Conservation (phyloP, 495 filamentous ascomycete species). For the Xylaria venustula region DNA sequence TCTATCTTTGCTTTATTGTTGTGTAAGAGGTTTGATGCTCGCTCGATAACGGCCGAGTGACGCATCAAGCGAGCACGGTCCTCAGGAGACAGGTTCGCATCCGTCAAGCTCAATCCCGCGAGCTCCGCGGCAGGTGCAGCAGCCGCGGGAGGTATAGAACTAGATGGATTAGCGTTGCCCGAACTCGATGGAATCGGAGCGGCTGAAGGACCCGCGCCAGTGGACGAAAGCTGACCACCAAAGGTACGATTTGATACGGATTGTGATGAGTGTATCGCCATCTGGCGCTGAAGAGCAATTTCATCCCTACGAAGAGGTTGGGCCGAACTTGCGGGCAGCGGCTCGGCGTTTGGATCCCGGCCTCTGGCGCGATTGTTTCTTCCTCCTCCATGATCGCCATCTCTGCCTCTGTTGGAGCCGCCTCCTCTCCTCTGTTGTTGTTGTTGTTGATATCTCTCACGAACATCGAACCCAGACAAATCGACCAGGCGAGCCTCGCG, state of each 20-base stretch:
- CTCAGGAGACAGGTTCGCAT: slow-evolving; percentile 58
- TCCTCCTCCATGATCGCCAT: slow-evolving; percentile 24
- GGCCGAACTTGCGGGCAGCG: slow-evolving; percentile 72
- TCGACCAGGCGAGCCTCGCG: slow-evolving; percentile 86
- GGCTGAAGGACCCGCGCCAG: slow-evolving; percentile 13
- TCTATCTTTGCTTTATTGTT: slow-evolving; percentile 69
- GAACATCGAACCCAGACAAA: slow-evolving; percentile 79
- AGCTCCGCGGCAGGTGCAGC: slow-evolving; percentile 23
- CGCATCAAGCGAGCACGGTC: slow-evolving; percentile 78
- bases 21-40: slow-evolving; percentile 74
- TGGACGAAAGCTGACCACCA: slow-evolving; percentile 69
- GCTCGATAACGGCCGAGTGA: slow-evolving; percentile 77
- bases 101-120: slow-evolving; percentile 38
- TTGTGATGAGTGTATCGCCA: slow-evolving; percentile 86
- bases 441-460: slow-evolving; percentile 64
- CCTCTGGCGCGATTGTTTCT: slow-evolving; percentile 51
- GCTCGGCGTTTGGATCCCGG: slow-evolving; percentile 68
- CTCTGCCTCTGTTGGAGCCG: slow-evolving; percentile 30
- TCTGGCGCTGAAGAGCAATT: slow-evolving; percentile 86
- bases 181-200: slow-evolving; percentile 15
- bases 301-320: slow-evolving; percentile 84
- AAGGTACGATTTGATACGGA: slow-evolving; percentile 75
- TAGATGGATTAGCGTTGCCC: not conserved
- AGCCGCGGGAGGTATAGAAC: slow-evolving; percentile 14
- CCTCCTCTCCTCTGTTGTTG: slow-evolving; percentile 54